Conservation (phyloP, 352 stramenopile species). For the Phytophthora ramorum region DNA sequence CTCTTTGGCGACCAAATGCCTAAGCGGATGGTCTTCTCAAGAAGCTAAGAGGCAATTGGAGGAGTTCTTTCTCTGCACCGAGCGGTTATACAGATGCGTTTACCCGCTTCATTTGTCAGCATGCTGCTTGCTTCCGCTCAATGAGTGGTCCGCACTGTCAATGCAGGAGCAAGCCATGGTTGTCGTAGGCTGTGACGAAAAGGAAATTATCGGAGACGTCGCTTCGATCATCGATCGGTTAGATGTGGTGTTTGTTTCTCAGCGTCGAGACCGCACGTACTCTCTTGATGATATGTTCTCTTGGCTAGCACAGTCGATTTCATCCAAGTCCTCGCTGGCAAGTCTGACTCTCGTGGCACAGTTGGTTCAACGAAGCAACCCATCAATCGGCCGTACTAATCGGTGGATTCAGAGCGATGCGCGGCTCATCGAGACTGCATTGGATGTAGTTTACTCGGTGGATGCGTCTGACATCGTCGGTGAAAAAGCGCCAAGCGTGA, state of each 20-base stretch:
- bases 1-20: slow-evolving; percentile 37
- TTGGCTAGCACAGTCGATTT: slow-evolving; percentile 47
- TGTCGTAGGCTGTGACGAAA: slow-evolving; percentile 41
- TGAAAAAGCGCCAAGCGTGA: slow-evolving; percentile 14
- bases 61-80: slow-evolving; percentile 55
- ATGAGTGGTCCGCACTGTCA: slow-evolving; percentile 65
- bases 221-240: slow-evolving; percentile 48
- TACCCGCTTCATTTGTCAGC: slow-evolving; percentile 50
- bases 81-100: slow-evolving; percentile 69
- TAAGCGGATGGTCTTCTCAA: slow-evolving; percentile 31
- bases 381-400: slow-evolving; percentile 41
- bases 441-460: slow-evolving; percentile 57
- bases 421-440: slow-evolving; percentile 60
- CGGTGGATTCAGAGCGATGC: slow-evolving; percentile 75
- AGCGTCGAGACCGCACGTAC: slow-evolving; percentile 41
- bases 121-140: slow-evolving; percentile 50
- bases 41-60: slow-evolving; percentile 48
- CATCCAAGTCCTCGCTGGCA: slow-evolving; percentile 37
- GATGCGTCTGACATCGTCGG: slow-evolving; percentile 22
- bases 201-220: slow-evolving; percentile 14
- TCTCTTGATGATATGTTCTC: slow-evolving; percentile 62
- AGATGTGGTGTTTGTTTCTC: slow-evolving; percentile 54
- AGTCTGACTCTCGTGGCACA: slow-evolving; percentile 58
- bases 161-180: slow-evolving; percentile 65
- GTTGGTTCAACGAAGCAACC: slow-evolving; percentile 71